These are phyloP conservation scores for Gentiana macrophylla DNA, from an alignment of 257 asterid species.

Conservation along the genomic window DNA sequence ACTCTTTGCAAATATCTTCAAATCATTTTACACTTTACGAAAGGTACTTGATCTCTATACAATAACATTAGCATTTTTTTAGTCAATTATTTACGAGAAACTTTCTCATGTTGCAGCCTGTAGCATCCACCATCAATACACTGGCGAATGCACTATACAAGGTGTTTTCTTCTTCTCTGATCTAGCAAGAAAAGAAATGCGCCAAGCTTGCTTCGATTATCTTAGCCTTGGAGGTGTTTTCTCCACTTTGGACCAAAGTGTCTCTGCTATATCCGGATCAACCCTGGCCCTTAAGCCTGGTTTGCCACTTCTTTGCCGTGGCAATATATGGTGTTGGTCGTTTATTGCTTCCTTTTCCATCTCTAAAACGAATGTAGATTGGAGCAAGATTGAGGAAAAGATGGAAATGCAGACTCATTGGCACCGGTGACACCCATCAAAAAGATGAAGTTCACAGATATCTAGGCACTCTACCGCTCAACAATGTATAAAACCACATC, in stretches of 20 bases:
- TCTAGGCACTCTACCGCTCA: too few relatives aligned
- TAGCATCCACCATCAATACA: constrained; percentile 51
- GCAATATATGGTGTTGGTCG: constrained; percentile 53
- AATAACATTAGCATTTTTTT: neutral
- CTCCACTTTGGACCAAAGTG: constrained; percentile 44
- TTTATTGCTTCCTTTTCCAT: constrained; percentile 48
- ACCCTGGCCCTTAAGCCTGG: constrained; percentile 48
- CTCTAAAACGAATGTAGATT: constrained; percentile 40
- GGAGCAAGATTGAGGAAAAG: constrained; percentile 26
- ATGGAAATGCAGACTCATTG: too few relatives aligned
- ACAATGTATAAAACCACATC: too few relatives aligned
- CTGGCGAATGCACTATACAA: constrained; percentile 51
- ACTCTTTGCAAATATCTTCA: constrained; percentile 35
- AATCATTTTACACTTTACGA: constrained; percentile 50
- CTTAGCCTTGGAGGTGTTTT: constrained; percentile 50
- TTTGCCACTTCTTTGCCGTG: constrained; percentile 53
- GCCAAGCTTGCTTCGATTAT: constrained; percentile 53
- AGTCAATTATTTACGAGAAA: neutral
- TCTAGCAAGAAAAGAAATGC: constrained; percentile 55
- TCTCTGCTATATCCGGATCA: constrained; percentile 45
- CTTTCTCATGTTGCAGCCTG: constrained; percentile 29
- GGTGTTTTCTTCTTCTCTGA: constrained; percentile 53
- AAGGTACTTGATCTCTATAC: constrained; percentile 24
- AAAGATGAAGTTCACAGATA: too few relatives aligned
- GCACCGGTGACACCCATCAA: too few relatives aligned